Evolutionary conservation across 208 protist species (phyloP).

Genomic region (Trypanosomatidae sp.): DNA sequence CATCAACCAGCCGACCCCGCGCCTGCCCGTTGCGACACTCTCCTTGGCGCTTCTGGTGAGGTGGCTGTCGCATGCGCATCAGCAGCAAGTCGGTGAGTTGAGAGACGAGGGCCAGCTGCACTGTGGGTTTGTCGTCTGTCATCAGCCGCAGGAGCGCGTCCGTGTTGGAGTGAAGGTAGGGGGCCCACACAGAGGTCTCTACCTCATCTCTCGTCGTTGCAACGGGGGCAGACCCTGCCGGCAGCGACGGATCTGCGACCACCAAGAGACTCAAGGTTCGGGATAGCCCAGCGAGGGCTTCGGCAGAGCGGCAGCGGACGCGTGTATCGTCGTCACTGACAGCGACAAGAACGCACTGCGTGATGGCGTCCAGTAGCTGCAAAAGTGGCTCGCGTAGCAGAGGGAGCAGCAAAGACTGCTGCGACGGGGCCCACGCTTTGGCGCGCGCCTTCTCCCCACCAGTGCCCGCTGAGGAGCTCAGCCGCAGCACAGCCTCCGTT

Average conservation of each 20-base stretch:
- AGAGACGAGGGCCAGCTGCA: conserved; percentile 68
- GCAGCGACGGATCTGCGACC: conserved; percentile 17
- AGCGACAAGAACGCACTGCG: conserved; percentile 30
- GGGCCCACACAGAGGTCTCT: conserved; percentile 24
- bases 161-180: conserved; percentile 43
- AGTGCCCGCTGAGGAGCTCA: conserved; percentile 15
- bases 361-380: conserved; percentile 36
- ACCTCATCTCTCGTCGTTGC: not conserved
- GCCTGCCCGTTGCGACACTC: conserved; percentile 1
- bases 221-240: not conserved
- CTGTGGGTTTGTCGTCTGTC: conserved; percentile 52
- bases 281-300: conserved; percentile 51
- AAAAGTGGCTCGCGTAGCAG: conserved; percentile 11
- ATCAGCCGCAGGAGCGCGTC: conserved; percentile 53
- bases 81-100: conserved; percentile 58
- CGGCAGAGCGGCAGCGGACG: conserved; percentile 51
- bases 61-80: conserved; percentile 16
- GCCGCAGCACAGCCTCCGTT: conserved; percentile 33
- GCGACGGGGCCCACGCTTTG: not conserved
- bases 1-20: conserved; percentile 3
- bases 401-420: conserved; percentile 2
- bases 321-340: conserved; percentile 47
- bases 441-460: not conserved
- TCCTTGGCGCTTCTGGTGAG: not conserved
- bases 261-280: conserved; percentile 54